These are phyloP conservation scores for Paramecium sonneborni DNA, from an alignment of 73 alveolate genomes.

Conservation along the genomic window DNA sequence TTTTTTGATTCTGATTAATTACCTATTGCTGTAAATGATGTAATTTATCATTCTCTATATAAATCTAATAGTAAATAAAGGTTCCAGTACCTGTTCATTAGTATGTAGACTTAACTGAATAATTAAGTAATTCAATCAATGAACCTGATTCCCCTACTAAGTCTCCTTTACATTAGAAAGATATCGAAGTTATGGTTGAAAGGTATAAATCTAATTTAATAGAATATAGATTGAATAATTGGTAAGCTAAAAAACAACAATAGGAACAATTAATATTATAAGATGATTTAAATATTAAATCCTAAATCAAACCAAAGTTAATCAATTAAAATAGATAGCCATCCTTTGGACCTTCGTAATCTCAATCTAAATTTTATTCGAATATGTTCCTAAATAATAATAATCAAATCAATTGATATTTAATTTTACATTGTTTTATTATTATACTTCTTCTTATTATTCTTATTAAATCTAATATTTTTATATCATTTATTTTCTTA, in stretches of 20 bases:
- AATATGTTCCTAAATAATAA: not conserved
- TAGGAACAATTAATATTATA: not conserved
- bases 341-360: not conserved
- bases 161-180: not conserved
- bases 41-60: not conserved
- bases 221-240: conserved; percentile 28
- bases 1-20: not conserved
- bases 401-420: not conserved
- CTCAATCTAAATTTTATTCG: conserved; percentile 3
- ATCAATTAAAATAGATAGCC: not conserved
- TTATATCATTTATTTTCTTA: too few relatives aligned
- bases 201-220: not conserved
- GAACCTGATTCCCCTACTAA: conserved; percentile 42
- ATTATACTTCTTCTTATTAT: not conserved
- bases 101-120: conserved; percentile 25
- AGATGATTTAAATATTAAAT: not conserved
- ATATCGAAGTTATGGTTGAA: conserved; percentile 34
- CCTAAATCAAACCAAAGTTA: not conserved
- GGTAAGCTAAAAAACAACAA: conserved; percentile 2
- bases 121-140: not conserved
- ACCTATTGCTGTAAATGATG: conserved; percentile 19
- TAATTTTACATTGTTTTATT: not conserved
- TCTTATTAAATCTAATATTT: too few relatives aligned
- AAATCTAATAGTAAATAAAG: not conserved
- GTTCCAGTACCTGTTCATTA: not conserved